These are phyloP conservation scores for Wallacemonas sp. DNA, from an alignment of 208 protist species.

Conservation along the genomic window DNA sequence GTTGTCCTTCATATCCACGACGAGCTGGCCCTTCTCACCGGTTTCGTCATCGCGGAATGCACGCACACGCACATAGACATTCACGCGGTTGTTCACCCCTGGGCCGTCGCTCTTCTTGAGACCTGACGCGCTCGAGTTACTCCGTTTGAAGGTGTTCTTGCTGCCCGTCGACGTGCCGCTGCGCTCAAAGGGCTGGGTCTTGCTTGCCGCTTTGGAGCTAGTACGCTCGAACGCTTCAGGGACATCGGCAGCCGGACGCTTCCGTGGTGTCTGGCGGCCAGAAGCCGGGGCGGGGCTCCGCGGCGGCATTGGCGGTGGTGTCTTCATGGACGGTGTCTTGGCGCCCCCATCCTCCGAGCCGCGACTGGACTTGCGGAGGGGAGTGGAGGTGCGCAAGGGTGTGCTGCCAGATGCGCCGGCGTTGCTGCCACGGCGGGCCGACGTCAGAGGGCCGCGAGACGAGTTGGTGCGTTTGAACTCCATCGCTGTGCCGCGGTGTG, in stretches of 20 bases:
- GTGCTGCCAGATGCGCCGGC: constrained; percentile 12
- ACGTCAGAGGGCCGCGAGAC: constrained; percentile 34
- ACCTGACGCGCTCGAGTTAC: constrained; percentile 36
- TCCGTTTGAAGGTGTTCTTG: constrained; percentile 49
- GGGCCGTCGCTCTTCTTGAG: constrained; percentile 36
- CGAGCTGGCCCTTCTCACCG: constrained; percentile 35
- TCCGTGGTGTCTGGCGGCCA: constrained; percentile 8
- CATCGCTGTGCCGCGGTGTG: constrained; percentile 36
- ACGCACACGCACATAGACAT: constrained; percentile 86
- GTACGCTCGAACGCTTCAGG: constrained; percentile 17
- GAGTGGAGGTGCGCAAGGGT: constrained; percentile 22
- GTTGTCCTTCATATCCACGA: constrained; percentile 65
- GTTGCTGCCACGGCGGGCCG: constrained; percentile 10
- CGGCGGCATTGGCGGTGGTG: constrained; percentile 15
- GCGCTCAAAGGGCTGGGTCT: constrained; percentile 30
- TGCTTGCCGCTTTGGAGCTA: constrained; percentile 18
- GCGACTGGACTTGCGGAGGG: constrained; percentile 14
- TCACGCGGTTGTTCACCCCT: constrained; percentile 67
- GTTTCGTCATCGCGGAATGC: constrained; percentile 53
- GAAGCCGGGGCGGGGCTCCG: constrained; percentile 12
- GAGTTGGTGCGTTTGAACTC: constrained; percentile 77
- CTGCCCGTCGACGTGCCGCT: constrained; percentile 32
- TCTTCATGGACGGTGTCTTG: background rate
- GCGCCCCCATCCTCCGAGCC: constrained; percentile 3
- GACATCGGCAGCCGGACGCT: constrained; percentile 5